Percentiles rank a stretch among this genome's conserved stretches.
phyloP scores from a whole-genome alignment of 2,329 filamentous ascomycete species.

The Magnaporthales sp. region DNA sequence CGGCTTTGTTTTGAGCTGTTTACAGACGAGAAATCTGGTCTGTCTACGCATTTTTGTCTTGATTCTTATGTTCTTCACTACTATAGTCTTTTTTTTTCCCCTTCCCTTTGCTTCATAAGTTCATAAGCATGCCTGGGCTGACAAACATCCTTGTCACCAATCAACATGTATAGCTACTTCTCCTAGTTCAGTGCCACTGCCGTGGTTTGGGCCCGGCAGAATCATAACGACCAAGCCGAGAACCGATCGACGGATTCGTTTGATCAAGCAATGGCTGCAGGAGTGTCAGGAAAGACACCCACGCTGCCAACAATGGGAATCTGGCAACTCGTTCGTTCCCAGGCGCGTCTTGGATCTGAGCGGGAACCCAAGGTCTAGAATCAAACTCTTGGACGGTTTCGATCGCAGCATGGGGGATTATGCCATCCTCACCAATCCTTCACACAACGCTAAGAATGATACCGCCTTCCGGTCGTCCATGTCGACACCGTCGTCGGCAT shows the following conservation, averaged over 20 bases:
- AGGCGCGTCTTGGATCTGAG: slow-evolving; percentile 4
- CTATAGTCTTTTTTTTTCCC: no score
- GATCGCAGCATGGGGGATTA: neutral
- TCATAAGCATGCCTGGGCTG: neutral
- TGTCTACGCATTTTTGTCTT: neutral
- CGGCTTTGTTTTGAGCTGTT: slow-evolving; percentile 3
- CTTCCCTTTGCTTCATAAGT: neutral
- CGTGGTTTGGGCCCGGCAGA: slow-evolving; percentile 2
- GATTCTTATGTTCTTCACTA: no score
- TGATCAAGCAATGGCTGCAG: slow-evolving; percentile 3
- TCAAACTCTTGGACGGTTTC: slow-evolving; percentile 1
- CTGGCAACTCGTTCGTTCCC: slow-evolving; percentile 1
- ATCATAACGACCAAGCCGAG: neutral
- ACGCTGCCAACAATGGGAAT: neutral
- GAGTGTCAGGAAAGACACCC: slow-evolving; percentile 1
- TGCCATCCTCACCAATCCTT: neutral
- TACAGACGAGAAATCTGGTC: neutral
- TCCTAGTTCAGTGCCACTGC: neutral
- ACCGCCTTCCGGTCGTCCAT: neutral
- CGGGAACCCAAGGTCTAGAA: slow-evolving; percentile 5
- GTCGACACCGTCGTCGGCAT: neutral
- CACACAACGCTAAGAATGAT: neutral
- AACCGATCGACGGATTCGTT: neutral
- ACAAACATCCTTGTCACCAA: neutral
- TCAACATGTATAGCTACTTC: neutral